These are phyloP conservation scores for Cutaneotrichosporon cavernicola DNA, from an alignment of 1,284 basidiomycete species.

Conservation along the genomic window DNA sequence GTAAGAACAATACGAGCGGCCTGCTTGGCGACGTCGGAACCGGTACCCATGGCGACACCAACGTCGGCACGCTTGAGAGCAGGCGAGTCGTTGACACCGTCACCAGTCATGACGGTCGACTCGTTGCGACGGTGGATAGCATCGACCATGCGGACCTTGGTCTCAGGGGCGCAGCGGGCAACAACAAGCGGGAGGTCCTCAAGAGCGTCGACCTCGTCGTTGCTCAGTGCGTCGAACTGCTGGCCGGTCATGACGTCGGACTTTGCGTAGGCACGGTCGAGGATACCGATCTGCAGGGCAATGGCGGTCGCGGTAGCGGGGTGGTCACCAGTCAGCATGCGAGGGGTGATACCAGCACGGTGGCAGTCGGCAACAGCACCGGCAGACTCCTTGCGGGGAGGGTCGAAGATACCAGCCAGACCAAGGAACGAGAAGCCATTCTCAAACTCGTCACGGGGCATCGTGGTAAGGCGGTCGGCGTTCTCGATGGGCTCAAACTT, in stretches of 20 bases:
- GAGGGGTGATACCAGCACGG: slow-evolving; percentile 64
- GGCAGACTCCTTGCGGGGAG: slow-evolving; percentile 64
- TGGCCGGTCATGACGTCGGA: slow-evolving; percentile 58
- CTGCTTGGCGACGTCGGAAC: slow-evolving; percentile 66
- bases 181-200: slow-evolving; percentile 61
- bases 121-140: slow-evolving; percentile 58
- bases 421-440: slow-evolving; percentile 62
- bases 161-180: slow-evolving; percentile 60
- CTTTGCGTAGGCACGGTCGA: slow-evolving; percentile 54
- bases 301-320: slow-evolving; percentile 58
- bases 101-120: slow-evolving; percentile 55
- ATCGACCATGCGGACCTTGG: slow-evolving; percentile 61
- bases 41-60: slow-evolving; percentile 70
- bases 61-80: slow-evolving; percentile 62
- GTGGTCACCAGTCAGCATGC: slow-evolving; percentile 62
- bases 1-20: slow-evolving; percentile 65
- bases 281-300: slow-evolving; percentile 58
- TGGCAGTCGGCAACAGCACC: slow-evolving; percentile 64
- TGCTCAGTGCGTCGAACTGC: slow-evolving; percentile 64
- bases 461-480: slow-evolving; percentile 40
- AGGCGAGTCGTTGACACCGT: slow-evolving; percentile 63
- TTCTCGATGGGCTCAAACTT: slow-evolving; percentile 54
- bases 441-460: slow-evolving; percentile 61
- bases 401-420: slow-evolving; percentile 66
- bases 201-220: slow-evolving; percentile 62